phyloP scores from a whole-genome alignment of 306 rosid species.

The Trichosanthes truncata region DNA sequence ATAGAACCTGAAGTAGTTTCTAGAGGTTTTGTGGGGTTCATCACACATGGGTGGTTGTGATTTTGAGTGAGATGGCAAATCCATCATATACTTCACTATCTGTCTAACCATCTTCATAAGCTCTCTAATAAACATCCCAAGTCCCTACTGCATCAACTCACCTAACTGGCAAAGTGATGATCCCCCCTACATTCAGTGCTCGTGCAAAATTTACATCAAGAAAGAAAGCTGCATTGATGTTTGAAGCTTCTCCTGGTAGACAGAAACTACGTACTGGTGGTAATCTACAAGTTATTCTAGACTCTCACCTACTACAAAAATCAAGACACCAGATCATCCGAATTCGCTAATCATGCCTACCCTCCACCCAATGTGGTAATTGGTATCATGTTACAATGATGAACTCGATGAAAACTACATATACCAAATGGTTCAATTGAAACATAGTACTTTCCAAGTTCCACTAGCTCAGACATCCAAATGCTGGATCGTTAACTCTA shows the following conservation, averaged over 20 bases:
- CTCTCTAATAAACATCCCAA: neutral
- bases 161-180: neutral
- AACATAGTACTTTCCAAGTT: neutral
- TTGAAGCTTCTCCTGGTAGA: neutral
- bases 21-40: neutral
- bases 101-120: neutral
- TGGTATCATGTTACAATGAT: neutral
- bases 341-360: neutral
- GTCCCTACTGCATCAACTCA: neutral
- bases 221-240: neutral
- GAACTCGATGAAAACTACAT: neutral
- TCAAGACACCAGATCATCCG: neutral
- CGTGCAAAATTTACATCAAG: neutral
- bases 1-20: neutral
- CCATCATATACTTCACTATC: neutral
- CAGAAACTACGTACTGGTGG: neutral
- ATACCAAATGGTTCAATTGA: neutral
- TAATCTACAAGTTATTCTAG: neutral
- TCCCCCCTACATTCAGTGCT: neutral
- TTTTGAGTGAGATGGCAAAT: neutral
- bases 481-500: neutral
- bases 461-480: neutral
- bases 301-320: neutral
- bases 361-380: neutral
- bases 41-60: neutral